Base-by-base conservation (phyloP, 495 filamentous ascomycete genomes). In the Aspergillus olivimuriae region DNA sequence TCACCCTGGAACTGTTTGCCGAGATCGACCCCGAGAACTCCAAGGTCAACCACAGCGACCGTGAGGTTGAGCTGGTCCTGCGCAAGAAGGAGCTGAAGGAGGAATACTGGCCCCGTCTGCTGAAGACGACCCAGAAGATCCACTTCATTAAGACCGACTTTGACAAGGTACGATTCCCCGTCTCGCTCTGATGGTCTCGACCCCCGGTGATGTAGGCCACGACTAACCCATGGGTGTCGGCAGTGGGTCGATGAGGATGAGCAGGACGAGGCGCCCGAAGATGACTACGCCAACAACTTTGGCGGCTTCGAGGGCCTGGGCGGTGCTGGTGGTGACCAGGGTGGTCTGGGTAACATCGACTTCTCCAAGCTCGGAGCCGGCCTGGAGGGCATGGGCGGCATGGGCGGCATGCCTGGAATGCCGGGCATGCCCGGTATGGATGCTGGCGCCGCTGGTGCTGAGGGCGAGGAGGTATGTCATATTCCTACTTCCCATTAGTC, bases 191-290 rank as follows among this genome's bases (percentile, higher is more conserved):
- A n/a, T n/a, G n/a, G n/a, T n/a, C n/a, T n/a, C n/a, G n/a, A n/a
- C n/a, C 22, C 24, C 24, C 14, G 39, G 14, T 11, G 2, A n/a
- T n/a, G n/a, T n/a, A n/a, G n/a, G n/a, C n/a, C n/a, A n/a, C n/a
- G n/a, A n/a, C n/a, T n/a, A n/a, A n/a, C n/a, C n/a, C n/a, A n/a
- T n/a, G n/a, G n/a, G n/a, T n/a, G n/a, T n/a, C n/a, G n/a, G n/a
- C n/a, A 88, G 89, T 98, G 94, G 94, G 89, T 98, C 53, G 94
- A 97, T 63, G 92, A 97, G 80, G 92, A 98, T 64, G 92, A 98
- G 77, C 92, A 98, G 72, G 86, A 96, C 56, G 88, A 84, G 56
- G 82, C 71, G 14, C 68, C 75, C 17, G 91, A 95, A 28, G 89
- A 95, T 23, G 88, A 94, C 60, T 77, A 76, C 51, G 76, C 76